Evolutionary conservation across 2,329 filamentous ascomycete species (phyloP).

Genomic region (Hysterium pulicare): DNA sequence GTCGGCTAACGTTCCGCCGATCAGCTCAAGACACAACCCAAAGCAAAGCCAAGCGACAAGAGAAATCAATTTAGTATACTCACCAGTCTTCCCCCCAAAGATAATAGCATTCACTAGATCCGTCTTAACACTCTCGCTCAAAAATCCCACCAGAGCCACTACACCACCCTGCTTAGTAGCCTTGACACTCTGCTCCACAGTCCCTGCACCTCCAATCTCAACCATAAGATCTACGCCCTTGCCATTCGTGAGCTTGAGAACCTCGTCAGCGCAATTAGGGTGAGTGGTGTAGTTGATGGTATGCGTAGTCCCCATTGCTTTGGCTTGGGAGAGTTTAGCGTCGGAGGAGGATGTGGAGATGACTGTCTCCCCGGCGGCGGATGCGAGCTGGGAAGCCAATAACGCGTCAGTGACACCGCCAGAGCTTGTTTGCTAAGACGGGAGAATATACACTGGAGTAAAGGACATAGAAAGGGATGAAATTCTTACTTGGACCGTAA

Average conservation of each 20-base stretch:
- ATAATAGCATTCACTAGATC: constrained; percentile 9
- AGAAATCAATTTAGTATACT: not conserved
- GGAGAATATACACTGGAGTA: too few relatives aligned
- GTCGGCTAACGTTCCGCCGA: too few relatives aligned
- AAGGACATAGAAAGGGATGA: constrained; percentile 34
- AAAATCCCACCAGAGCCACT: constrained; percentile 41
- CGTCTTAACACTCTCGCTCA: constrained; percentile 3
- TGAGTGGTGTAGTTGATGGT: constrained; percentile 50
- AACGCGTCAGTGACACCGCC: not conserved
- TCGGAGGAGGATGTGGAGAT: constrained; percentile 53
- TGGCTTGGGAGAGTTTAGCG: constrained; percentile 42
- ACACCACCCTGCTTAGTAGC: constrained; percentile 44
- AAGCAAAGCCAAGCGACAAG: not conserved
- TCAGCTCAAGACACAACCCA: too few relatives aligned
- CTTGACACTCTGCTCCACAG: constrained; percentile 43
- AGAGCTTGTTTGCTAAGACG: not conserved
- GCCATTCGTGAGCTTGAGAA: constrained; percentile 43
- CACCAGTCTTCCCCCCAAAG: constrained; percentile 7
- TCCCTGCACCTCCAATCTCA: constrained; percentile 41
- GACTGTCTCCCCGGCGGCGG: constrained; percentile 44
- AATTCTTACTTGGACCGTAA: constrained; percentile 8
- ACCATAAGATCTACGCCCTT: constrained; percentile 44
- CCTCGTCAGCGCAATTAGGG: constrained; percentile 47
- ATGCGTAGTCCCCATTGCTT: constrained; percentile 42
- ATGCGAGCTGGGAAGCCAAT: constrained; percentile 34